A percentile compares a stretch with the other conserved stretches of the same genome.
These are phyloP conservation scores for Monosporascus sp. DNA, from an alignment of 2,329 filamentous ascomycete genomes.

Conservation along the genomic window DNA sequence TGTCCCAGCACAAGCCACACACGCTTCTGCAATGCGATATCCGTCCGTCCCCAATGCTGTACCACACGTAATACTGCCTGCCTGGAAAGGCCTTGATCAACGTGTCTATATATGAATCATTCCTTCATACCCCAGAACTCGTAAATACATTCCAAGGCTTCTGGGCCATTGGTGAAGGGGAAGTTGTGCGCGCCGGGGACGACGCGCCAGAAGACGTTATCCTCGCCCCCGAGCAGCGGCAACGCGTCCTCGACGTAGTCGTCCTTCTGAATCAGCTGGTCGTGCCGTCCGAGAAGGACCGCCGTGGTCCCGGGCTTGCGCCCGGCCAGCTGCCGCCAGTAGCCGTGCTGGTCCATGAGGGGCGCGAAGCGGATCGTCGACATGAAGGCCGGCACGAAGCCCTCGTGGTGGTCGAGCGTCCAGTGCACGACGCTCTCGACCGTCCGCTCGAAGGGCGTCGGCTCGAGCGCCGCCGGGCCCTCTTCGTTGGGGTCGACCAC, in stretches of 20 bases:
- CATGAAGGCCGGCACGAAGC: constrained; percentile 58
- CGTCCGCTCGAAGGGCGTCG: constrained; percentile 38
- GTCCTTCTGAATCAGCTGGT: constrained; percentile 48
- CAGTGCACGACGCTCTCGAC: constrained; percentile 52
- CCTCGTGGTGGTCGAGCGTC: constrained; percentile 51
- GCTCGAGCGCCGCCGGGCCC: constrained; percentile 6
- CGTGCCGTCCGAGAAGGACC: constrained; percentile 45
- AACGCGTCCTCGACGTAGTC: constrained; percentile 47
- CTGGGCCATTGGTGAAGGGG: constrained; percentile 49
- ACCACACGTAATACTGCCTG: not conserved
- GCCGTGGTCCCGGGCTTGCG: constrained; percentile 41
- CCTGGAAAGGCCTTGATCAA: not conserved
- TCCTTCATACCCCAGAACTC: constrained; percentile 38
- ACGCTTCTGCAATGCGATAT: no score
- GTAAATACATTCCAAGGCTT: constrained; percentile 42
- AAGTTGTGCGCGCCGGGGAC: constrained; percentile 57
- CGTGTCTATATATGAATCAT: not conserved
- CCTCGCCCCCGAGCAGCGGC: constrained; percentile 45
- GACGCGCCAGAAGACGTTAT: constrained; percentile 45
- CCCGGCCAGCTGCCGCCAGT: constrained; percentile 43
- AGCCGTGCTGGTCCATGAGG: constrained; percentile 46
- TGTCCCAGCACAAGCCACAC: no score
- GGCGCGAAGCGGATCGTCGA: constrained; percentile 51
- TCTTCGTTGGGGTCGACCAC: constrained; percentile 26
- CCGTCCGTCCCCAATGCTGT: no score